Conservation (phyloP, 257 asterid species). For the Solanum sparsipilum region DNA sequence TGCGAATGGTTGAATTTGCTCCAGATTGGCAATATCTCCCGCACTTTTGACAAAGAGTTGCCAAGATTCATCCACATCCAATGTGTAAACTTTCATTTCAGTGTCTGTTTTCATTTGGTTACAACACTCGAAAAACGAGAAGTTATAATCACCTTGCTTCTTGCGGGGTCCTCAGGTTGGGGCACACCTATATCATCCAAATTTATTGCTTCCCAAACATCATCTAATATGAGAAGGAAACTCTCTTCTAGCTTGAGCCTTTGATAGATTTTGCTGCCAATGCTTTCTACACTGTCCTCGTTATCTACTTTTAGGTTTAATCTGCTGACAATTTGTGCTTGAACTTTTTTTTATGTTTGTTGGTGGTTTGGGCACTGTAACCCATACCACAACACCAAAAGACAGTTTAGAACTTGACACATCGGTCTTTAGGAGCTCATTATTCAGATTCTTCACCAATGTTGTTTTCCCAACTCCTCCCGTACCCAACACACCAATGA, state of each 20-base stretch:
- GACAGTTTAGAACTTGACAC: too few relatives aligned
- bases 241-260: background rate
- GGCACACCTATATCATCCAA: background rate
- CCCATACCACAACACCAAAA: too few relatives aligned
- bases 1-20: background rate
- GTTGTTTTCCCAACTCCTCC: too few relatives aligned
- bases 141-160: background rate
- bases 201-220: slow-evolving; percentile 4
- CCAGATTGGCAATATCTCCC: background rate
- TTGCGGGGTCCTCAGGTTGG: background rate
- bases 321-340: background rate
- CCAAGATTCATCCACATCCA: slow-evolving; percentile 1
- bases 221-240: slow-evolving; percentile 5
- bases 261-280: background rate
- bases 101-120: background rate
- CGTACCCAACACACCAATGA: too few relatives aligned
- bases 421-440: too few relatives aligned
- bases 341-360: background rate
- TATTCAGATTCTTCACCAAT: too few relatives aligned
- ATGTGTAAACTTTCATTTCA: background rate
- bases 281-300: background rate
- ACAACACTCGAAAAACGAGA: background rate
- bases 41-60: background rate
- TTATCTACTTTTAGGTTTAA: background rate
- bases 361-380: too few relatives aligned